Evolutionary conservation across 75 land plant genomes (phyloP), one percentile per base, ranked within the genome.

Genomic region (Chamaecyparis obtusa): DNA sequence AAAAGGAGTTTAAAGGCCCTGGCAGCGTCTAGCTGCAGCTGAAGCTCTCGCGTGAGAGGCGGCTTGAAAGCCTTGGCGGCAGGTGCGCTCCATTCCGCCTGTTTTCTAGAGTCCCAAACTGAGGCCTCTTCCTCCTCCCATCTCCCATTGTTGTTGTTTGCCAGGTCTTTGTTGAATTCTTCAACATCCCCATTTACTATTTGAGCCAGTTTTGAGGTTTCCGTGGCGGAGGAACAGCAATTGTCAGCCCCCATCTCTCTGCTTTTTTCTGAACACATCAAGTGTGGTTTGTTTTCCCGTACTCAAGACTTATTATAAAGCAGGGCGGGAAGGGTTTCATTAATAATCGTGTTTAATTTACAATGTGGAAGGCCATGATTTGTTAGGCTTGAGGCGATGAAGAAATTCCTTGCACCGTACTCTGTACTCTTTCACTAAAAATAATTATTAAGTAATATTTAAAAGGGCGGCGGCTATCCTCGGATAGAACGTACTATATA

Each of bases 1-100:
- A 93, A 89, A 83, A 91, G 88, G 0, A 84, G 86, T 33, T 71
- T 39, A 55, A 60, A 86, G 17, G 87, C 83, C 19, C 39, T 64
- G 27, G 84, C 33, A 48, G 51, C 91, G 27, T 41, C 46, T 6
- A 86, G 85, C 48, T 94, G 93, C 37, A 77, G 41, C 32, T 60
- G 16, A 13, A 87, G 88, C 15, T 86, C 88, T 27, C 54, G 82
- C 9, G 87, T 27, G 30, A 84, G 69, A 5, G 88, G 74, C 0
- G 10, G 37, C 33, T n/a, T 11, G 0, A 54, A 30, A 32, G 56
- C 0, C 21, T 39, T 78, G 3, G 8, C 71, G n/a, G 83, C 39
- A 0, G 57, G 1, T 37, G 87, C 39, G 17, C n/a, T 49, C 44
- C 71, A 75, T 35, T 54, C n/a, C 21, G 87, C 75, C 89, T 74